Evolutionary conservation across 1,284 basidiomycete genomes (phyloP).

Genomic region (Malassezia nana): DNA sequence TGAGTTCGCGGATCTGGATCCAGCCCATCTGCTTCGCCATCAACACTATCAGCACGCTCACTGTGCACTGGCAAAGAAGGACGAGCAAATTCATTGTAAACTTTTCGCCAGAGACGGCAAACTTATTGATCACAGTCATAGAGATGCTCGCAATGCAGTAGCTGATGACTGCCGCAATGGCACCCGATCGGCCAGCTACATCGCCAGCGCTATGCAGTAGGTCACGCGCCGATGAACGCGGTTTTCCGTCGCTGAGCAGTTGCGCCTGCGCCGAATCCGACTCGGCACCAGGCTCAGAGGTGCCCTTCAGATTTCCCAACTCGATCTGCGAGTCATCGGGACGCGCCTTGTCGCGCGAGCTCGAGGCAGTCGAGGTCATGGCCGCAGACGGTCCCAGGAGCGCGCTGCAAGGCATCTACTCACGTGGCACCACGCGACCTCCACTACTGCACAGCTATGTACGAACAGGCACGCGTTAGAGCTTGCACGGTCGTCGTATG

Average conservation of each 20-base stretch:
- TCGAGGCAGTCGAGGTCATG: conserved; percentile 1
- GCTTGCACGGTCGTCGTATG: conserved; percentile 18
- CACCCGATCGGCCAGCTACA: conserved; percentile 1
- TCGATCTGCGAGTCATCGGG: conserved; percentile 12
- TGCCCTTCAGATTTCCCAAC: conserved; percentile 4
- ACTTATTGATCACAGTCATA: conserved; percentile 98
- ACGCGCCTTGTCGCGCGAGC: neutral
- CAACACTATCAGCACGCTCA: conserved; percentile 66
- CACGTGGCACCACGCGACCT: conserved; percentile 4
- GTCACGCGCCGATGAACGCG: neutral
- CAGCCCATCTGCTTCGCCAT: conserved; percentile 66
- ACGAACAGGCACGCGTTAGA: neutral
- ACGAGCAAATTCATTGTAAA: conserved; percentile 98
- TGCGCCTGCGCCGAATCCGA: conserved; percentile 7
- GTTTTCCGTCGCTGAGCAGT: neutral
- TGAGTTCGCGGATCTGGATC: conserved; percentile 79
- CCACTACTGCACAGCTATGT: neutral
- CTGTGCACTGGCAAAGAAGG: conserved; percentile 71
- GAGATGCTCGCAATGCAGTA: conserved; percentile 90
- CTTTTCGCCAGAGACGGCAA: conserved; percentile 79
- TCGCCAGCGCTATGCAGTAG: neutral
- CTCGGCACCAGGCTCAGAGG: conserved; percentile 5
- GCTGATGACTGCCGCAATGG: conserved; percentile 68
- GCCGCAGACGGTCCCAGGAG: neutral
- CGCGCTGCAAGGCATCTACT: neutral